Conservation (phyloP, 176 grass and related monocot species). For the Areca catechu region DNA sequence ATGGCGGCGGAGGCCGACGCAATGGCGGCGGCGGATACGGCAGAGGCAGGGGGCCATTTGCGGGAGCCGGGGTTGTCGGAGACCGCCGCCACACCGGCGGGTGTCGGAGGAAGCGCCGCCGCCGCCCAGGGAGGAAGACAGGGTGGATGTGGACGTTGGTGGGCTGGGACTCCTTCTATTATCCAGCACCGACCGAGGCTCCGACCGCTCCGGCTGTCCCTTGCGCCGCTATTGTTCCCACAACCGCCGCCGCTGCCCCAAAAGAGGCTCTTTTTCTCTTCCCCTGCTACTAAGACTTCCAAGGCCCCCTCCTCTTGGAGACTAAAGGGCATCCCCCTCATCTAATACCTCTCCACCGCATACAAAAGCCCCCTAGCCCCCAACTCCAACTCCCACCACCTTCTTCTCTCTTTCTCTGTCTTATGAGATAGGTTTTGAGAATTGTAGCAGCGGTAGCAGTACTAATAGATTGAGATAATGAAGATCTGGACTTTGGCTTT, state of each 20-base stretch:
- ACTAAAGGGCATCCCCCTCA: slow-evolving; percentile 4
- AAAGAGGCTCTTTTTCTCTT: slow-evolving; percentile 4
- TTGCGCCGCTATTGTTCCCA: neutral
- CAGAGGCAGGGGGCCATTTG: neutral
- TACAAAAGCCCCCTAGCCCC: neutral
- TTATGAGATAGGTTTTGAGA: neutral
- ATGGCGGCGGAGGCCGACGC: neutral
- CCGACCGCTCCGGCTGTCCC: neutral
- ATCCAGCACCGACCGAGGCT: slow-evolving; percentile 4
- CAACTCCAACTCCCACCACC: neutral
- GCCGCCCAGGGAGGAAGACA: slow-evolving; percentile 3
- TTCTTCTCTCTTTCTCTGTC: slow-evolving; percentile 12
- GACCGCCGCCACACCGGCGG: slow-evolving; percentile 1
- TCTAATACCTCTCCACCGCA: neutral
- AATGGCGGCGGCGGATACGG: neutral
- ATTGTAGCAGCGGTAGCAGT: too few species aligned
- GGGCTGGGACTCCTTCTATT: neutral
- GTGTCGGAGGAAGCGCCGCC: slow-evolving; percentile 1
- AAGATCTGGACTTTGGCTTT: slow-evolving; percentile 5
- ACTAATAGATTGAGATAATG: too few species aligned
- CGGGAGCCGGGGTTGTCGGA: neutral
- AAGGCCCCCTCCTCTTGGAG: slow-evolving; percentile 3
- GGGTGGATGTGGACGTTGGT: neutral
- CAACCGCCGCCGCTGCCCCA: neutral
- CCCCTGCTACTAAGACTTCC: neutral